Conservation (phyloP, 371 early-diverging fungal genomes). For the Rhizopus stolonifer region DNA sequence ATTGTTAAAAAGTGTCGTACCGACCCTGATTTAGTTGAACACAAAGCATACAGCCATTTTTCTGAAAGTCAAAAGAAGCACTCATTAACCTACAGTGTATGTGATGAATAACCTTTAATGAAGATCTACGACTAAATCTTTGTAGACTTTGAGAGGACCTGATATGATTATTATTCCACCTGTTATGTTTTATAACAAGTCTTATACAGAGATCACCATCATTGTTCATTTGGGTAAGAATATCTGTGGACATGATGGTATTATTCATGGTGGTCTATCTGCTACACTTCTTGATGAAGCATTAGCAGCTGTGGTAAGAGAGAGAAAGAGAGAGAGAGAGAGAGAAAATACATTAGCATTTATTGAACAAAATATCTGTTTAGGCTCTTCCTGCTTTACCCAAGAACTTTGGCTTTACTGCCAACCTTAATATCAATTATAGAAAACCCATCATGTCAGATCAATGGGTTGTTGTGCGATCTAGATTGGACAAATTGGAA, state of each 20-base stretch:
- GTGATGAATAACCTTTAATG: constrained; percentile 1
- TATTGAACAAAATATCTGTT: not conserved
- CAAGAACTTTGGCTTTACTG: constrained; percentile 73
- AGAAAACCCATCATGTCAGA: constrained; percentile 68
- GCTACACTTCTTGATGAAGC: constrained; percentile 73
- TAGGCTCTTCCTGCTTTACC: constrained; percentile 61
- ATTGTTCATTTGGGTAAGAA: constrained; percentile 45
- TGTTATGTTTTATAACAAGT: constrained; percentile 40
- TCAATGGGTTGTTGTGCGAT: constrained; percentile 65
- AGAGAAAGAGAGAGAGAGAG: no score
- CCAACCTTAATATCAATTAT: constrained; percentile 74
- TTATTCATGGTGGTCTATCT: constrained; percentile 78
- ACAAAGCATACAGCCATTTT: constrained; percentile 34
- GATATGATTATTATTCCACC: constrained; percentile 39
- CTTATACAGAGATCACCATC: constrained; percentile 31
- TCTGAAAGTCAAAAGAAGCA: constrained; percentile 27
- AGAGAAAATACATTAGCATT: no score
- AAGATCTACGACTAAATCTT: no score
- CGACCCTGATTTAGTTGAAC: constrained; percentile 28
- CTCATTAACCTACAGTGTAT: constrained; percentile 39
- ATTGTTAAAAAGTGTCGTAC: constrained; percentile 31
- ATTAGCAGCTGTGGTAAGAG: constrained; percentile 58
- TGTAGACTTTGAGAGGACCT: constrained; percentile 42
- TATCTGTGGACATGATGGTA: constrained; percentile 70
- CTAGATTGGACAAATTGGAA: constrained; percentile 60